phyloP scores from a whole-genome alignment of 2,329 filamentous ascomycete genomes.

The Exserohilum rostratum region DNA sequence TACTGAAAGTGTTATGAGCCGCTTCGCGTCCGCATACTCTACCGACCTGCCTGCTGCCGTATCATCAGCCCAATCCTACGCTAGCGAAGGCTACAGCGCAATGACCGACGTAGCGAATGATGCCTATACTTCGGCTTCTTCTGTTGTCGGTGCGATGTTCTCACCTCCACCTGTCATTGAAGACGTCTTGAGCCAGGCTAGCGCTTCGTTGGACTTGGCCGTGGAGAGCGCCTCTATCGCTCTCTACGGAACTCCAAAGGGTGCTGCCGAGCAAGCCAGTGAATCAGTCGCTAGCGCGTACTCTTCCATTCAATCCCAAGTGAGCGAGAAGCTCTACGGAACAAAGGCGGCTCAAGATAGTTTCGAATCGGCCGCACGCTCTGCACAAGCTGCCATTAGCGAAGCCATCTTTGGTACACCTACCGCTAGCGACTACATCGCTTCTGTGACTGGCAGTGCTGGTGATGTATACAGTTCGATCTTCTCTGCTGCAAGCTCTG shows the following conservation, averaged over 20 bases:
- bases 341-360: conserved; percentile 60
- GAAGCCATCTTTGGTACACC: conserved; percentile 64
- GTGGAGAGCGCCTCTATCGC: conserved; percentile 64
- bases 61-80: conserved; percentile 61
- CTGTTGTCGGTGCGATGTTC: conserved; percentile 57
- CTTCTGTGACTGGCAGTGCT: conserved; percentile 53
- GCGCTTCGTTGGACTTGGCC: conserved; percentile 62
- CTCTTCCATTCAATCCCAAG: conserved; percentile 55
- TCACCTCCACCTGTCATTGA: conserved; percentile 65
- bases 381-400: conserved; percentile 61
- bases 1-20: conserved; percentile 77
- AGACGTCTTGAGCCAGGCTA: conserved; percentile 62
- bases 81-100: conserved; percentile 52
- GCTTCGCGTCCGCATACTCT: conserved; percentile 73
- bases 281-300: conserved; percentile 61
- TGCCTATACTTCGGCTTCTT: conserved; percentile 55
- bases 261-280: conserved; percentile 60
- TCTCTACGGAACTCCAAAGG: conserved; percentile 63
- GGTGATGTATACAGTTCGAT: conserved; percentile 37
- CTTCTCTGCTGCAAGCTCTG: conserved; percentile 48
- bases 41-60: conserved; percentile 66
- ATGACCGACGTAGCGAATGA: conserved; percentile 61
- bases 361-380: conserved; percentile 60
- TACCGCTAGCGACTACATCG: conserved; percentile 53
- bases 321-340: conserved; percentile 63